These are phyloP conservation scores for Bathelium albidoporum DNA, from an alignment of 495 filamentous ascomycete species.

Conservation along the genomic window DNA sequence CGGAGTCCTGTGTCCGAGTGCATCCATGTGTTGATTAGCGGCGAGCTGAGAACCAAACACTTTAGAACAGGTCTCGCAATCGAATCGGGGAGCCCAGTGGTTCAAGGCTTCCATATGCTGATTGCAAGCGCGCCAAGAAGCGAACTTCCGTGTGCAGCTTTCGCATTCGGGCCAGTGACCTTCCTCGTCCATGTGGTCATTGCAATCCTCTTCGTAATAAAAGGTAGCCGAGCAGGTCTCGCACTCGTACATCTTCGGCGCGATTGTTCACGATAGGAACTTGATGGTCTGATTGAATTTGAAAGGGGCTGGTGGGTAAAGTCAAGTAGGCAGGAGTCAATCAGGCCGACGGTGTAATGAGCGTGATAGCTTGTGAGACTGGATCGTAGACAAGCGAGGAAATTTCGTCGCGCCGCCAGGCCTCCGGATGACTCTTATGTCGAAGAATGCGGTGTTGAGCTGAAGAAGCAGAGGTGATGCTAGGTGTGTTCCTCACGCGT, in stretches of 20 bases:
- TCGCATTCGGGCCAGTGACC: constrained; percentile 14
- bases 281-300: no score
- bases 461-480: no score
- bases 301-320: no score
- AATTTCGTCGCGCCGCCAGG: no score
- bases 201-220: constrained; percentile 7
- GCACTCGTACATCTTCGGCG: constrained; percentile 12
- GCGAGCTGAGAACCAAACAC: background rate
- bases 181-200: constrained; percentile 18
- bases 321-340: no score
- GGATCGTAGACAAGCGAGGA: no score
- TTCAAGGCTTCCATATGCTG: constrained; percentile 14
- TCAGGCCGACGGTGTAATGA: no score
- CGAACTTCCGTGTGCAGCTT: constrained; percentile 1
- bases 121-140: background rate
- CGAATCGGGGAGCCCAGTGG: background rate
- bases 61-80: background rate
- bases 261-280: background rate
- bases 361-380: no score
- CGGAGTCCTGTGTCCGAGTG: constrained; percentile 24
- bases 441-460: no score
- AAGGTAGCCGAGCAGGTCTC: constrained; percentile 14
- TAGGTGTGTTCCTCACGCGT: no score
- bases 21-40: constrained; percentile 26
- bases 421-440: no score